Evolutionary conservation across 306 rosid species (phyloP), one percentile per base, ranked within the genome.

Genomic region (Hippophae rhamnoides): DNA sequence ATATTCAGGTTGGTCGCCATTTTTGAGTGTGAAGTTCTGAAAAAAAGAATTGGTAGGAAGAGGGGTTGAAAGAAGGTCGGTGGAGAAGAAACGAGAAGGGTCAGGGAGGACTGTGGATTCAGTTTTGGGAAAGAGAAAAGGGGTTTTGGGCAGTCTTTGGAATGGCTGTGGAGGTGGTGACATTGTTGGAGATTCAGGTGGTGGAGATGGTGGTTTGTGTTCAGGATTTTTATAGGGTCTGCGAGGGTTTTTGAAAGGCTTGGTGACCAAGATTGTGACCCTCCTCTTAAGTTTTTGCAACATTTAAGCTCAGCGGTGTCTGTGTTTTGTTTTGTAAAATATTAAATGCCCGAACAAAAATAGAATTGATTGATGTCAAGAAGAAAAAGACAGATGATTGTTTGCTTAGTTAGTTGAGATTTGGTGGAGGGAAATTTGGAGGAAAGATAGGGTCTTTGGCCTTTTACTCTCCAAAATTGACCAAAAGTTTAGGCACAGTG

Each of bases 21-120:
- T 83, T 52, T 85, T 83, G 0, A 85, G 84, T 9, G 69, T 77
- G 52, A 72, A 81, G 71, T 89, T 89, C 66, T 89, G 96, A 73
- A 85, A 89, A 78, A 89, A 89, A 13, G 94, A 85, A 75, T 83
- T 85, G 0, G 96, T 89, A 5, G 96, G 94, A 10, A 85, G 88
- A 0, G 96, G 88, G 38, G 66, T 38, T 23, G 83, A 69, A 60
- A 83, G 71, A 41, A 89, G 84, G 40, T 67, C 70, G 51, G 60
- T 78, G n/a, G 82, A 72, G 80, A 82, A 84, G 79, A 82, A 81
- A 2, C 48, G 68, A 8, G 94, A 85, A n/a, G 96, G 96, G 12
- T 85, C 88, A 47, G 96, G 96, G 13, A 89, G 88, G 5, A 85
- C 75, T n/a, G 88, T 62, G 69, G 96, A 85, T 2, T 83, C 56